Evolutionary conservation across 1,139 yeast genomes (phyloP).

Genomic region (Taphrina deformans): DNA sequence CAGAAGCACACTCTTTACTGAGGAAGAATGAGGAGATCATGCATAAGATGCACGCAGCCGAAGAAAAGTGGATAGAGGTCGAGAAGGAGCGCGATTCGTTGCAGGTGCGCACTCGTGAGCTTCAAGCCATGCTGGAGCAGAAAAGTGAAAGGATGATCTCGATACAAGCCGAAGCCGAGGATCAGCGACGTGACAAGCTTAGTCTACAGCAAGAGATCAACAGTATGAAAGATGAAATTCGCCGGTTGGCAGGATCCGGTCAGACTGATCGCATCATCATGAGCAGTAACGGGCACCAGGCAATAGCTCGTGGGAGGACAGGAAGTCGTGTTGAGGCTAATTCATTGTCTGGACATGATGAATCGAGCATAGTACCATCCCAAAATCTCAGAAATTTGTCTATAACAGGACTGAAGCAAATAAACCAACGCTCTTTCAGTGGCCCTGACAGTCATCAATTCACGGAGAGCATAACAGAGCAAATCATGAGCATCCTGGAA

Average conservation of each 20-base stretch:
- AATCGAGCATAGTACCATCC: not conserved
- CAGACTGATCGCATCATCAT: not conserved
- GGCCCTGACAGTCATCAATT: not conserved
- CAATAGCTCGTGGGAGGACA: not conserved
- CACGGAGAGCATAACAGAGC: constrained; percentile 44
- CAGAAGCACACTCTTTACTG: not conserved
- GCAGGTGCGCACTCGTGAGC: not conserved
- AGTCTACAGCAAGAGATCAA: constrained; percentile 17
- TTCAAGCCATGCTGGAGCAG: not conserved
- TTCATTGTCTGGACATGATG: not conserved
- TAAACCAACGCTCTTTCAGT: not conserved
- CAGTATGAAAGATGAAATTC: constrained; percentile 16
- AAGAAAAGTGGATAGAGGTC: not conserved
- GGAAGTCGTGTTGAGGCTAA: not conserved
- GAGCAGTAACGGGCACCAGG: not conserved
- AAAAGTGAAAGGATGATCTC: not conserved
- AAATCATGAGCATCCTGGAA: constrained; percentile 56
- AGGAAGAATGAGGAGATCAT: not conserved
- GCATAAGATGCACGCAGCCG: not conserved
- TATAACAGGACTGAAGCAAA: not conserved
- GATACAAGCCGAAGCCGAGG: constrained; percentile 8
- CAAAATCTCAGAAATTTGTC: not conserved
- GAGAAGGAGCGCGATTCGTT: not conserved
- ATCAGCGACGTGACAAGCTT: not conserved
- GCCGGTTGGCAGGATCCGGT: constrained; percentile 3